Percentiles rank a stretch among this genome's conserved stretches.
Evolutionary conservation across 352 stramenopile genomes (phyloP).

Genomic region (Globisporangium okanoganense): DNA sequence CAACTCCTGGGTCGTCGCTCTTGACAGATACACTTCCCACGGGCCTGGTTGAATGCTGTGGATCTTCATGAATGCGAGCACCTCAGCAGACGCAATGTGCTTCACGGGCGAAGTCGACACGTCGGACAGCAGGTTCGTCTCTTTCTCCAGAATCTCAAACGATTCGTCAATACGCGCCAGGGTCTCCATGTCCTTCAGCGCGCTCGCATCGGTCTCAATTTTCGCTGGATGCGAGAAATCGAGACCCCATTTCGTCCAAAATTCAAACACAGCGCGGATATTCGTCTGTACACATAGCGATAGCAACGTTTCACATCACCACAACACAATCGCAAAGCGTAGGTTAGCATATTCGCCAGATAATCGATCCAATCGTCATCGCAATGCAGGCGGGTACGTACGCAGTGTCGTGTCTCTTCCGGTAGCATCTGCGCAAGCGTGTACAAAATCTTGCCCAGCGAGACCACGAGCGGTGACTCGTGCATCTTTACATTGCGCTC

Average conservation of each 20-base stretch:
- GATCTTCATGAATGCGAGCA: slow-evolving; percentile 78
- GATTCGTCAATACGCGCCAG: slow-evolving; percentile 58
- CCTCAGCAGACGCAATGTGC: slow-evolving; percentile 49
- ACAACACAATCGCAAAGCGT: slow-evolving; percentile 4
- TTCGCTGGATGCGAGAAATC: slow-evolving; percentile 45
- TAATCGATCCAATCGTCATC: neutral
- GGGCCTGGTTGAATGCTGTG: slow-evolving; percentile 67
- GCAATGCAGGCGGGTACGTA: slow-evolving; percentile 31
- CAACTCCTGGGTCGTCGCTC: slow-evolving; percentile 60
- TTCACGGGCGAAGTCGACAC: slow-evolving; percentile 69
- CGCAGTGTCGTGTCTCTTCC: slow-evolving; percentile 52
- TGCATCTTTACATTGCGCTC: slow-evolving; percentile 78
- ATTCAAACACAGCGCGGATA: slow-evolving; percentile 71
- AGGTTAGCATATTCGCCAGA: neutral
- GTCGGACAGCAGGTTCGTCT: slow-evolving; percentile 47
- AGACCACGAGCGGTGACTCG: slow-evolving; percentile 56
- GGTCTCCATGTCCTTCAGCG: slow-evolving; percentile 28
- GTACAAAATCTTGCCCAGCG: slow-evolving; percentile 67
- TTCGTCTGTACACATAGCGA: slow-evolving; percentile 35
- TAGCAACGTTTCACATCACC: slow-evolving; percentile 2
- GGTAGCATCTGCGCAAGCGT: slow-evolving; percentile 57
- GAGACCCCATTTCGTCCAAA: slow-evolving; percentile 81
- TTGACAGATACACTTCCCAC: slow-evolving; percentile 78
- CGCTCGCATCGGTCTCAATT: slow-evolving; percentile 22
- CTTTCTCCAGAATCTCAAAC: slow-evolving; percentile 60